Evolutionary conservation across 2,329 filamentous ascomycete species (phyloP).

Genomic region (Orbilia quercus): DNA sequence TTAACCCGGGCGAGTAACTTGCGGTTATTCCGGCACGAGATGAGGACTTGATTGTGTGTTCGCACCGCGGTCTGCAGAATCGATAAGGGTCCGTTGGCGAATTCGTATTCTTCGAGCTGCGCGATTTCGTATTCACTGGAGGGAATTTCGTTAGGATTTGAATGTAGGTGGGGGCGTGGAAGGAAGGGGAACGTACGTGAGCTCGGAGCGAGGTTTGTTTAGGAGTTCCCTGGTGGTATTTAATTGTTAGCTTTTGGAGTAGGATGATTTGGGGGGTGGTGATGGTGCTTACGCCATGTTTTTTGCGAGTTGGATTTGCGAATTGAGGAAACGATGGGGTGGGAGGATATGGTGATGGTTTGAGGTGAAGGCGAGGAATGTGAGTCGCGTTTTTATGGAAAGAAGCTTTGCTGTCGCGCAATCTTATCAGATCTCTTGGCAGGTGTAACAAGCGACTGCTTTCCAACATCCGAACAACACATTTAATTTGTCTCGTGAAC

Average conservation of each 20-base stretch:
- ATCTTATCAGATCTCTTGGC: conserved; percentile 41
- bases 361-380: neutral
- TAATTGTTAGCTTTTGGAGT: conserved; percentile 10
- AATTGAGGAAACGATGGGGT: conserved; percentile 1
- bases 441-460: neutral
- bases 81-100: conserved; percentile 82
- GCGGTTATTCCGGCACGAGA: conserved; percentile 97
- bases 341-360: neutral
- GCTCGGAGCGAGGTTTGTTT: conserved; percentile 85
- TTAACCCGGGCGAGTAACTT: conserved; percentile 97
- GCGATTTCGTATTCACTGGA: conserved; percentile 88
- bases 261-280: neutral
- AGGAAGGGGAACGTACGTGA: conserved; percentile 78
- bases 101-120: conserved; percentile 77
- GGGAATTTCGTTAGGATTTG: conserved; percentile 20
- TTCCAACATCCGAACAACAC: conserved; percentile 39
- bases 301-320: conserved; percentile 4
- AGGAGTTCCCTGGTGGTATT: conserved; percentile 80
- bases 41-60: conserved; percentile 93
- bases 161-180: conserved; percentile 23
- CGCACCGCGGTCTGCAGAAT: conserved; percentile 97
- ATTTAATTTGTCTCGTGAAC: neutral
- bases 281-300: conserved; percentile 50
- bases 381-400: conserved; percentile 52
- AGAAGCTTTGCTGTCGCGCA: conserved; percentile 51